Evolutionary conservation across 768 basidiomycete genomes (phyloP), one percentile per base, ranked within the genome.

Genomic region (Lactarius deliciosus): DNA sequence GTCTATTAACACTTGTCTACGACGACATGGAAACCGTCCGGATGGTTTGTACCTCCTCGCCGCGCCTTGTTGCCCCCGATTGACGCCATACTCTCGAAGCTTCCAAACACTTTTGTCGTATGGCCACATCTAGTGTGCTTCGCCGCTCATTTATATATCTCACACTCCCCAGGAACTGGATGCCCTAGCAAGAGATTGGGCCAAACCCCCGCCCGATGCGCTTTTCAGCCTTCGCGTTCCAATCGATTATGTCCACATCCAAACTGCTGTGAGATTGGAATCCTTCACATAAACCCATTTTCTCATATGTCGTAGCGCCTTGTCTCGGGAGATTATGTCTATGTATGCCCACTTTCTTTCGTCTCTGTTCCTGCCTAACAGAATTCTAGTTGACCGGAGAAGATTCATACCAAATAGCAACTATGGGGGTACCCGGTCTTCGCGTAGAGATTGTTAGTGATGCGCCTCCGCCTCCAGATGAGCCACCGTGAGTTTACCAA

Each of bases 401-500:
- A 74, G 92, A 93, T 72, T 93, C 92, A 8, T 94, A 87, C 75
- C 90, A 93, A 79, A 93, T 94, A 68, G 91, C 92, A n/a, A 84
- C 85, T 64, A 87, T 89, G 82, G 88, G 89, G 63, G 86, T 91
- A 13, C 88, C 90, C 74, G 91, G 90, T 61, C 81, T 92, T 66
- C 84, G 91, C 47, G 91, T 94, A 59, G 92, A 94, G 76, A 92
- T 94, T 64, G 89, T 92, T 58, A 86, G 86, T 60, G 92, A 94
- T 77, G 89, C 84, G 7, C 91, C 92, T 8, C 92, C 92, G 5
- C 92, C 91, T 16, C 88, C 90, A 57, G 87, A 91, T 63, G 91
- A 92, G 71, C 88, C 90, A 71, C 88, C 89, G 91, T 92, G 75
- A 81, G 88, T 83, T 54, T 41, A 25, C 20, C 22, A 30, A n/a